Conservation (phyloP, 1,139 yeast genomes). For the Zygosaccharomyces pseudobailii region DNA sequence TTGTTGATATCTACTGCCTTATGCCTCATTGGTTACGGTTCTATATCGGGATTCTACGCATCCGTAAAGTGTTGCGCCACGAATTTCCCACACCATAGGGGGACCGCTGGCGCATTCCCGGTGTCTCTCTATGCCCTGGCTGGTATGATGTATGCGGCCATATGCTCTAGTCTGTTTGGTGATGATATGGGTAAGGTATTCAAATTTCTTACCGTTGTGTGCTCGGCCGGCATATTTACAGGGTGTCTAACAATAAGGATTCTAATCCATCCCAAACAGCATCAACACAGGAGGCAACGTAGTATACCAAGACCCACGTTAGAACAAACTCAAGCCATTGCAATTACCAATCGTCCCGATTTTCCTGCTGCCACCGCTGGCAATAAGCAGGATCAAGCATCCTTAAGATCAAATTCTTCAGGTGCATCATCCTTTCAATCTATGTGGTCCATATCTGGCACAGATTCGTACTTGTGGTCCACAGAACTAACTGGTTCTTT, state of each 20-base stretch:
- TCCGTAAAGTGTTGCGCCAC: conserved; percentile 65
- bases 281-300: neutral
- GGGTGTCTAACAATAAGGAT: conserved; percentile 33
- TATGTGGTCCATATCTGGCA: conserved; percentile 8
- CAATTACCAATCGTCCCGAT: conserved; percentile 2
- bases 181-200: conserved; percentile 42
- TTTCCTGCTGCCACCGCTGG: conserved; percentile 5
- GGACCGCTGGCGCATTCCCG: conserved; percentile 63
- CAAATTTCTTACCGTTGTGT: conserved; percentile 30
- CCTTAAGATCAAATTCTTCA: conserved; percentile 10
- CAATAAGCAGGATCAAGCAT: conserved; percentile 3
- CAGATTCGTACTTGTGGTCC: conserved; percentile 22
- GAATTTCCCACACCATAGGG: conserved; percentile 65
- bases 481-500: conserved; percentile 23
- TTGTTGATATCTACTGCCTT: conserved; percentile 45
- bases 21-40: conserved; percentile 57
- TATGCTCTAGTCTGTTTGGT: conserved; percentile 44
- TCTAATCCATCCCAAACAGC: conserved; percentile 7
- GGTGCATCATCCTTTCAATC: conserved; percentile 12
- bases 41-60: conserved; percentile 58
- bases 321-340: conserved; percentile 3
- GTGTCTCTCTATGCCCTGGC: conserved; percentile 55
- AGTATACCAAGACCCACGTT: neutral
- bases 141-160: conserved; percentile 35
- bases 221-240: conserved; percentile 30